Evolutionary conservation across 148 eudicot species (phyloP).

Genomic region (Chenopodium album): DNA sequence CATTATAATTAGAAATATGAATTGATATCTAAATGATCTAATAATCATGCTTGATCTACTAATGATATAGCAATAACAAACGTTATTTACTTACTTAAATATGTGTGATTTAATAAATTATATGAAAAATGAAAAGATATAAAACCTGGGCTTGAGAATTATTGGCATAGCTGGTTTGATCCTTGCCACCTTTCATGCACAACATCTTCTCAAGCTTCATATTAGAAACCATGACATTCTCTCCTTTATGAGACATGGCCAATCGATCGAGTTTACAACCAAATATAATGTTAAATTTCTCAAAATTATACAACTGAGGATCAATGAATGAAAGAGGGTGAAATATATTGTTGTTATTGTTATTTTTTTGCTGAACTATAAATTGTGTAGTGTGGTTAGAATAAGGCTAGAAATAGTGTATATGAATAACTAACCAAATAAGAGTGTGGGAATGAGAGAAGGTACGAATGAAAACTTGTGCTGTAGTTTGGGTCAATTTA

Average conservation of each 20-base stretch:
- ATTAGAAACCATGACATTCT: constrained; percentile 59
- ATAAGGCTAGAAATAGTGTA: not conserved
- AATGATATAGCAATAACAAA: not conserved
- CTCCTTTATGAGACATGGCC: constrained; percentile 50
- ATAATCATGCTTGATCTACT: not conserved
- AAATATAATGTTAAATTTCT: not conserved
- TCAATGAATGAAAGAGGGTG: not conserved
- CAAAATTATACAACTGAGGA: not conserved
- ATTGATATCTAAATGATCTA: not conserved
- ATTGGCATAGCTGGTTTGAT: constrained; percentile 86
- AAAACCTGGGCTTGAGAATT: constrained; percentile 95
- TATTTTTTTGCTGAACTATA: no score
- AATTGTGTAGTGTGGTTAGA: not conserved
- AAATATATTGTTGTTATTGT: not conserved
- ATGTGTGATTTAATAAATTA: not conserved
- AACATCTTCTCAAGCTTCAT: constrained; percentile 79
- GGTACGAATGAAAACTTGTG: not conserved
- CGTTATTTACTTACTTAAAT: no score
- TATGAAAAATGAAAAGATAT: not conserved
- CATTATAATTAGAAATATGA: not conserved
- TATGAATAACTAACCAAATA: no score
- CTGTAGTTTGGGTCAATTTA: not conserved
- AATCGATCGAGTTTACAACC: not conserved
- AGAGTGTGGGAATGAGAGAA: constrained; percentile 9
- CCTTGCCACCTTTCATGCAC: constrained; percentile 98